These are phyloP conservation scores for Thuja plicata DNA, from an alignment of 83 land plant species.

Conservation along the genomic window DNA sequence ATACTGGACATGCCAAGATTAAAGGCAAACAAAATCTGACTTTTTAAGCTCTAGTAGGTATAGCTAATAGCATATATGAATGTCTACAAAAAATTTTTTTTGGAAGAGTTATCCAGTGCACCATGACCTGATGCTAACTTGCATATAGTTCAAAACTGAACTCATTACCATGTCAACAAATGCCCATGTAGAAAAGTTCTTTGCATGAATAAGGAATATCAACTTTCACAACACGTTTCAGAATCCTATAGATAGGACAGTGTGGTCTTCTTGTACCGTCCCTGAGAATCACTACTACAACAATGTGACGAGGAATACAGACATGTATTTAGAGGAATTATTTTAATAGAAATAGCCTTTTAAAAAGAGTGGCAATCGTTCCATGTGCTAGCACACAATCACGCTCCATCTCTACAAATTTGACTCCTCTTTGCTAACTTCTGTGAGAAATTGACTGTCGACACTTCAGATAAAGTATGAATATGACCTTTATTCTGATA, in stretches of 20 bases:
- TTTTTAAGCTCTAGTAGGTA: background rate
- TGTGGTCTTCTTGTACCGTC: conserved; percentile 43
- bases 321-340: conserved; percentile 73
- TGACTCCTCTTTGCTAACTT: conserved; percentile 75
- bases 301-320: conserved; percentile 54
- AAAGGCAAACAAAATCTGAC: background rate
- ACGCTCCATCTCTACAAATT: conserved; percentile 95
- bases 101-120: background rate
- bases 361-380: conserved; percentile 66
- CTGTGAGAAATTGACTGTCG: conserved; percentile 84
- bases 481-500: conserved; percentile 77
- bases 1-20: background rate
- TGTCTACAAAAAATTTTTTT: background rate
- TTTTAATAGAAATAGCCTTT: conserved; percentile 71
- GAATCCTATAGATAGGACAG: conserved; percentile 59
- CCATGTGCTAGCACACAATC: no score
- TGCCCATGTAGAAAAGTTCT: conserved; percentile 92
- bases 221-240: conserved; percentile 42
- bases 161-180: conserved; percentile 33
- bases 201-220: conserved; percentile 86
- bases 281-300: conserved; percentile 50
- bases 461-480: conserved; percentile 52
- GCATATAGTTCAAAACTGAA: background rate
- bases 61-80: background rate
- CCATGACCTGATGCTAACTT: background rate